Evolutionary conservation across 2,329 filamentous ascomycete species (phyloP), one percentile per base, ranked within the genome.

Genomic region (Neodidymelliopsis sp.): DNA sequence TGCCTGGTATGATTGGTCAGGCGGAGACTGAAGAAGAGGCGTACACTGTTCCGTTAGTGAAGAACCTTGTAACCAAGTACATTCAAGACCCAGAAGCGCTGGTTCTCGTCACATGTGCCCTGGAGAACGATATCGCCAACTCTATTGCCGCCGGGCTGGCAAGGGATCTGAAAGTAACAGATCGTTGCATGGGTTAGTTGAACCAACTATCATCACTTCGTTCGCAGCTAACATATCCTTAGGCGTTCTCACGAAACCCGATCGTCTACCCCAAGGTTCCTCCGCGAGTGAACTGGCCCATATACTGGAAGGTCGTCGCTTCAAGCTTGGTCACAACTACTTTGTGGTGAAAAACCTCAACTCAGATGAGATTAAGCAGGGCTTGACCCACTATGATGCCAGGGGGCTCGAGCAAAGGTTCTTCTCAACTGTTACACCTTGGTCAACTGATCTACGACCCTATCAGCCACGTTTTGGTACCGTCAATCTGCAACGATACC

Each of bases 181-280:
- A 30, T 6, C 70, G 77, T 1, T 74, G 69, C 20, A 67, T 78
- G 11, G 75, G 65, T 71, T 57, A 23, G 65, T 53, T 3, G 12
- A 4, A 16, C n/a, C n/a, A n/a, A n/a, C n/a, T n/a, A n/a, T n/a
- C n/a, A n/a, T n/a, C n/a, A n/a, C 18, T 5, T 11, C 15, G 4
- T 4, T 18, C 9, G 4, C 33, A 28, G 29, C 41, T 29, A 40
- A 40, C 16, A 19, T 19, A n/a, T 12, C 3, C 1, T 79, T 89
- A 42, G 90, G 90, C 0, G 88, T 96, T 0, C 79, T 96, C 12
- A 96, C 91, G 0, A 96, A 96, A 63, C 91, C 91, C 0, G 92
- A 96, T 54, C 80, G 88, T 0, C 73, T 91, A 0, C 81, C 84
- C 0, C 66, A 73, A 0, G 79, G 79, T 0, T 76, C 79, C 2